Conservation (phyloP, 164 flowering plant species). For the Tetracentron sinense region DNA sequence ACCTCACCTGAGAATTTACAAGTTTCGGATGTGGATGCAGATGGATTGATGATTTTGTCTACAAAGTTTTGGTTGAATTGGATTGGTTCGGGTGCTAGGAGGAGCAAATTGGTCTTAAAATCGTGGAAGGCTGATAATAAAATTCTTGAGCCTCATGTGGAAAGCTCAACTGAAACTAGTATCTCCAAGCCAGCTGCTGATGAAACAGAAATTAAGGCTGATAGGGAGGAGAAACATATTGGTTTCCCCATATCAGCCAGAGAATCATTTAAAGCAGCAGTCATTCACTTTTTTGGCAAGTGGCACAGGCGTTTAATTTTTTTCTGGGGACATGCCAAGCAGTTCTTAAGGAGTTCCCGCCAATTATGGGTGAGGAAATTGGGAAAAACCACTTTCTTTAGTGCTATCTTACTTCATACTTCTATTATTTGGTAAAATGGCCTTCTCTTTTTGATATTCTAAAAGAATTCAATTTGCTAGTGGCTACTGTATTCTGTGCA, state of each 20-base stretch:
- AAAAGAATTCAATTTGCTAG: not conserved
- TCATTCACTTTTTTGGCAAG: conserved; percentile 50
- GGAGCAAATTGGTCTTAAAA: conserved; percentile 49
- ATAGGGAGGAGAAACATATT: conserved; percentile 34
- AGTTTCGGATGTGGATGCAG: conserved; percentile 37
- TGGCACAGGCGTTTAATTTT: conserved; percentile 64
- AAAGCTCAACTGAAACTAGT: conserved; percentile 31
- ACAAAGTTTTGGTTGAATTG: conserved; percentile 61
- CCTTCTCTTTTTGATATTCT: not conserved
- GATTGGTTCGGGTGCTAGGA: conserved; percentile 57
- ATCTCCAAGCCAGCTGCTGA: conserved; percentile 29
- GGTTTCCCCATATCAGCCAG: conserved; percentile 48
- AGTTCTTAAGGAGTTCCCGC: conserved; percentile 34
- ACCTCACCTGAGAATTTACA: conserved; percentile 23
- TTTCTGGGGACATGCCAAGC: conserved; percentile 42
- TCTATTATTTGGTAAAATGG: not conserved
- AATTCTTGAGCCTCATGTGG: conserved; percentile 43
- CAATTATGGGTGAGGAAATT: conserved; percentile 65
- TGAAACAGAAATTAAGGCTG: conserved; percentile 31
- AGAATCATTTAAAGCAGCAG: conserved; percentile 56
- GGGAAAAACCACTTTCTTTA: not conserved
- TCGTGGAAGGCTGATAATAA: conserved; percentile 60
- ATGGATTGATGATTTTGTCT: conserved; percentile 39
- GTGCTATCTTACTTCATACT: not conserved
- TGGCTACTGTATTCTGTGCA: not conserved